Base-by-base conservation (phyloP, 495 filamentous ascomycete species). In the Penicillium malachiteum region DNA sequence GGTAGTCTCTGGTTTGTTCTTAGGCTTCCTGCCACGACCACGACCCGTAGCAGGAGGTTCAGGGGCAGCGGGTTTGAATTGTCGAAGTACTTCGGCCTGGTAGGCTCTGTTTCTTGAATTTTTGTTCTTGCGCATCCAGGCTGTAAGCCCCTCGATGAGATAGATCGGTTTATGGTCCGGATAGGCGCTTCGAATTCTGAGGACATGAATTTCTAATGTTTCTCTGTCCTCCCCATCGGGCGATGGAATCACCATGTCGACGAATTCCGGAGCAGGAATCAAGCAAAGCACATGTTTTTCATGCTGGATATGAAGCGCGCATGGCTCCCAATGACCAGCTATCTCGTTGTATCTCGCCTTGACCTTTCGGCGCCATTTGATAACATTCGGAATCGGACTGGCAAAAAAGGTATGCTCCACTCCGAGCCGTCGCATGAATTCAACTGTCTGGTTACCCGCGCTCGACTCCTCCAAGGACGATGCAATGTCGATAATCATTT, bases 401-500 rank as follows among this genome's bases (percentile, higher is more conserved):
- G 70, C 34, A 69, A 78, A 81, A 65, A 73, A 75, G 56, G 70
- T 74, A 38, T 83, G 74, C 21, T 84, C 77, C 16, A 82, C 81
- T 18, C 82, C 78, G 6, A 90, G 67, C 7, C 81, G 78, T 12
- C 76, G 66, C 54, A 88, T 79, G 50, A 85, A 80, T 43, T 80
- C 73, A 8, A 73, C 52, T 9, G 79, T 67, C 49, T 84, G 81
- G 17, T 71, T 76, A 5, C 71, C 78, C 21, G 85, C 65, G 32
- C 68, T 77, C 7, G 66, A 69, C 12, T 67, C 74, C 12, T 77
- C 68, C 7, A 94, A 67, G 9, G 76, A 76, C 7, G 63, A 70
- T 1, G 89, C 80, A 17, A 96, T 73, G 68, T 92, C 87, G 5
- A 91, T 77, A n/a, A 96, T 88, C 89, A 96, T 94, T 70, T 96